A percentile compares a stretch with the other conserved stretches of the same genome.
These are phyloP conservation scores for Lachnellula occidentalis DNA, from an alignment of 2,329 filamentous ascomycete species.

Conservation along the genomic window DNA sequence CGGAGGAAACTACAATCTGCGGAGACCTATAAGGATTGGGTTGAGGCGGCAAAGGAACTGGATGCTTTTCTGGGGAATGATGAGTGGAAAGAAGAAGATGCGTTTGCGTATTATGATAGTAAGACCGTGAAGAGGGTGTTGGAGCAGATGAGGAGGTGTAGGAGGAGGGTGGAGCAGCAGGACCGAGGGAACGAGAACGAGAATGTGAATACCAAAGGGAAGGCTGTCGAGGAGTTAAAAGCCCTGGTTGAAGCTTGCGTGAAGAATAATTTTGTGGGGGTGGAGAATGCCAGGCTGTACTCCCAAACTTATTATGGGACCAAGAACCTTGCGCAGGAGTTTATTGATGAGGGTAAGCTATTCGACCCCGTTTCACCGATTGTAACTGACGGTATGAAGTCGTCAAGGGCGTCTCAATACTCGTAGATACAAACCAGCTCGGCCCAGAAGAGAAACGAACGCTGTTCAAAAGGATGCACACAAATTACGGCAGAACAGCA, in stretches of 20 bases:
- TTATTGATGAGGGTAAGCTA: constrained; percentile 69
- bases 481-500: constrained; percentile 88
- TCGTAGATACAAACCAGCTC: constrained; percentile 64
- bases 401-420: constrained; percentile 59
- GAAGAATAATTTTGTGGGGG: constrained; percentile 95
- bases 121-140: constrained; percentile 74
- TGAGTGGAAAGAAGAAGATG: constrained; percentile 71
- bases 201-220: constrained; percentile 32
- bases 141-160: constrained; percentile 64
- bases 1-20: constrained; percentile 66
- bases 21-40: constrained; percentile 77
- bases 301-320: constrained; percentile 97
- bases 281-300: constrained; percentile 92
- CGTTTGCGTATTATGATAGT: constrained; percentile 81
- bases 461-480: constrained; percentile 82
- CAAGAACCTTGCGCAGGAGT: constrained; percentile 89
- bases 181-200: constrained; percentile 42
- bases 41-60: constrained; percentile 69
- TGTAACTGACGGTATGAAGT: constrained; percentile 39
- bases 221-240: constrained; percentile 69
- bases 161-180: constrained; percentile 48
- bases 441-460: constrained; percentile 67
- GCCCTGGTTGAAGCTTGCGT: constrained; percentile 81
- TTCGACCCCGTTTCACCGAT: constrained; percentile 6
- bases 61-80: constrained; percentile 78